Evolutionary conservation across 495 filamentous ascomycete genomes (phyloP).

Genomic region (Daldinia loculata): DNA sequence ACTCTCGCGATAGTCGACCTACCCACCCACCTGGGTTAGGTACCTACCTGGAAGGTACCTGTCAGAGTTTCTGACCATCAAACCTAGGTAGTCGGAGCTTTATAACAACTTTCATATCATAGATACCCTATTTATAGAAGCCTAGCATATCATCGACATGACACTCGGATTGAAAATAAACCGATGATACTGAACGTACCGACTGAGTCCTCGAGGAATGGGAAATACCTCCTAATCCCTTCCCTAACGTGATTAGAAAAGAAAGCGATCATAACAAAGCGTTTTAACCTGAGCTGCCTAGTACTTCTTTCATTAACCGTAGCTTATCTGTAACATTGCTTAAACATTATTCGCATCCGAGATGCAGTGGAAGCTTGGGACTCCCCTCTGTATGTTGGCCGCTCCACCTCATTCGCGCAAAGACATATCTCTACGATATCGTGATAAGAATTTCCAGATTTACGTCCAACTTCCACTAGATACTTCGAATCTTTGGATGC

Average conservation of each 20-base stretch:
- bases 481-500: background rate
- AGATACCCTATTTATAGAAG: background rate
- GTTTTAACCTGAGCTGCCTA: background rate
- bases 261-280: background rate
- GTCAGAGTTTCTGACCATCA: background rate
- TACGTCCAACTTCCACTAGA: background rate
- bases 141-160: background rate
- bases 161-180: background rate
- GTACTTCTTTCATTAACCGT: slow-evolving; percentile 1
- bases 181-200: background rate
- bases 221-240: no score
- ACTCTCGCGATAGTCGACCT: background rate
- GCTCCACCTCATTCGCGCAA: slow-evolving; percentile 10
- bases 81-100: background rate
- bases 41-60: background rate
- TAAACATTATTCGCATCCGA: slow-evolving; percentile 15
- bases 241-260: no score
- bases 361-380: background rate
- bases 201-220: background rate
- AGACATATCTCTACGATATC: slow-evolving; percentile 16
- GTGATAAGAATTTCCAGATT: slow-evolving; percentile 3
- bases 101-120: background rate
- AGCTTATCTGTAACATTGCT: slow-evolving; percentile 14
- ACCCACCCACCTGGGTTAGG: no score
- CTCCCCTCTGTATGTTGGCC: slow-evolving; percentile 10